phyloP scores from a whole-genome alignment of 1,139 yeast genomes.

The Entelexis sorbosivorans region DNA sequence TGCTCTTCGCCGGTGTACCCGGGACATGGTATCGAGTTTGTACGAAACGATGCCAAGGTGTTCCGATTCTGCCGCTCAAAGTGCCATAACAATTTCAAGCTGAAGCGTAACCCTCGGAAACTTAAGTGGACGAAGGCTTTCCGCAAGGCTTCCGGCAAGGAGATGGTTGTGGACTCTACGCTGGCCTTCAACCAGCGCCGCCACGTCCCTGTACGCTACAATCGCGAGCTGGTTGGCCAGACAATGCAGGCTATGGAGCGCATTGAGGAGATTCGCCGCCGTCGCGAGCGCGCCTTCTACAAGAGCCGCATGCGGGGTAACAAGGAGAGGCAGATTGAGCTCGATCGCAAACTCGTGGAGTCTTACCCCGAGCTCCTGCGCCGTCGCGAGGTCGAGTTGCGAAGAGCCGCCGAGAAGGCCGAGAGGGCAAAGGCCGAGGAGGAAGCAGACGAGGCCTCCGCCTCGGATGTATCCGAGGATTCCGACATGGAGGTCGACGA shows the following conservation, averaged over 20 bases:
- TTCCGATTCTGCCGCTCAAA: conserved; percentile 95
- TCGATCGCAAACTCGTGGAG: conserved; percentile 82
- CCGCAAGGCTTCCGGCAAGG: conserved; percentile 85
- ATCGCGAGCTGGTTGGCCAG: conserved; percentile 88
- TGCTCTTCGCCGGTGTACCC: conserved; percentile 97
- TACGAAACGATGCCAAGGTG: conserved; percentile 95
- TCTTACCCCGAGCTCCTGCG: conserved; percentile 77
- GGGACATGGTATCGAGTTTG: conserved; percentile 95
- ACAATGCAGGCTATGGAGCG: conserved; percentile 93
- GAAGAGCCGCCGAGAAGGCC: conserved; percentile 63
- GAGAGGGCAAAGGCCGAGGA: conserved; percentile 44
- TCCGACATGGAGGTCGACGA: conserved; percentile 38
- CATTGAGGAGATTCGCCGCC: conserved; percentile 88
- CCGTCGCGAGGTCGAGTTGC: conserved; percentile 85
- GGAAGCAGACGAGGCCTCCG: conserved; percentile 32
- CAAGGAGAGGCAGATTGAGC: conserved; percentile 70
- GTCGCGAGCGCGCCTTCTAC: conserved; percentile 96
- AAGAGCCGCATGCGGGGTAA: conserved; percentile 99
- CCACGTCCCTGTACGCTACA: conserved; percentile 94
- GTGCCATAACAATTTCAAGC: conserved; percentile 94
- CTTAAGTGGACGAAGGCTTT: conserved; percentile 98
- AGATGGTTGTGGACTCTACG: conserved; percentile 93
- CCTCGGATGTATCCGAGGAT: conserved; percentile 35
- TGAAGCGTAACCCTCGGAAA: conserved; percentile 97
- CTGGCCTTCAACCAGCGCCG: conserved; percentile 94